Base-by-base conservation (phyloP, 352 stramenopile genomes). In the Halophytophthora batemanensis region DNA sequence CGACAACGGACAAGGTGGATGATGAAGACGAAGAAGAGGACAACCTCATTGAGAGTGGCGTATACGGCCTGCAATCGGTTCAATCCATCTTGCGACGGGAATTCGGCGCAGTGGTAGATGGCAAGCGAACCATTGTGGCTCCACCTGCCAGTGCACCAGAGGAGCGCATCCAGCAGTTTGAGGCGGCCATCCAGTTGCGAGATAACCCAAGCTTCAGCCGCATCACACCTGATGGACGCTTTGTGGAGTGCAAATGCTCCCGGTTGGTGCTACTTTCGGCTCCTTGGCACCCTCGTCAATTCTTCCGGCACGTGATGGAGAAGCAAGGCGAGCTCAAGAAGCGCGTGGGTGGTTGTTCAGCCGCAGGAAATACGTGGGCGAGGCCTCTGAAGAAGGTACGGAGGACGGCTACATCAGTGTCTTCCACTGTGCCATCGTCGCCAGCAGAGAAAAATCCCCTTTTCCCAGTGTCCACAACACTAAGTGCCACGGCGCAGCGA, bases 171-270 rank as follows among this genome's bases (percentile, higher is more conserved):
- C 39, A 54, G 17, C 69, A 70, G 45, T 71, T 66, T 40, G 47
- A 77, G 37, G 54, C 71, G 3, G 61, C 75, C 1, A 36, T 65
- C 17, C 28, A 22, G n/a, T 42, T 91, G 14, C 61, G 59, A 8
- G 47, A 60, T 0, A 63, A 86, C 34, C 45, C 68, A 1, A 61
- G 87, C 21, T 89, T 89, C 36, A 71, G 54, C 18, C 71, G 69
- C 0, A 71, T 89, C 29, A 87, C 82, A 0, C 77, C 76, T 3
- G 79, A 90, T 34, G 82, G 82, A 1, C 66, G 67, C 1, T 86
- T 87, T 39, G 48, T 82, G 7, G 79, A 90, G 64, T 90, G 82
- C 25, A 74, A 69, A 31, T 93, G 82, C 45, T 71, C 59, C 0
- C 62, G 61, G n/a, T 65, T 90, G n/a, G 61, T 90, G 6, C 63